phyloP scores from a whole-genome alignment of 257 asterid species.

The Solanum habrochaites region DNA sequence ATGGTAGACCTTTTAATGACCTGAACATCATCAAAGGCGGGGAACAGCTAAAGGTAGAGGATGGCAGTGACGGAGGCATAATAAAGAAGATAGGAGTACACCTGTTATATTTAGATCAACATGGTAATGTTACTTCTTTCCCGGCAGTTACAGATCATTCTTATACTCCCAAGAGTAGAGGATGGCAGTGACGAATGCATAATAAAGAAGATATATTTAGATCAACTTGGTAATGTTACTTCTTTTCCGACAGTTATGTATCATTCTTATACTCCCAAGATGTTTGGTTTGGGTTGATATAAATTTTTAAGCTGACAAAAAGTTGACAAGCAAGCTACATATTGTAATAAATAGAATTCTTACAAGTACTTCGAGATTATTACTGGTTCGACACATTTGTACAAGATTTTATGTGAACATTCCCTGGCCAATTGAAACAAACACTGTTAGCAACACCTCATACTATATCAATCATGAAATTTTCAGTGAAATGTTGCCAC shows the following conservation, averaged over 20 bases:
- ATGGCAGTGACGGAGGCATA: accelerated
- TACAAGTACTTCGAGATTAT: no score
- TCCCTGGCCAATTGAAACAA: no score
- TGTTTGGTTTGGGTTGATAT: no score
- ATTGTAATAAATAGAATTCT: no score
- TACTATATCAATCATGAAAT: not conserved
- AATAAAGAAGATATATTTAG: no score
- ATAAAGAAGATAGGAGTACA: not conserved
- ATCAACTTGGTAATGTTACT: not conserved
- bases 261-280: no score
- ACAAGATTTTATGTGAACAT: no score
- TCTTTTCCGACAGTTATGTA: not conserved
- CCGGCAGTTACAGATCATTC: not conserved
- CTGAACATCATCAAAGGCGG: not conserved
- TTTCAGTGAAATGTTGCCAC: not conserved
- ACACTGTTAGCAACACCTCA: not conserved
- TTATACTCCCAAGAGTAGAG: not conserved
- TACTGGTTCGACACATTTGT: no score
- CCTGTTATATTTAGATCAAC: not conserved
- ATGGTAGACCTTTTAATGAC: not conserved
- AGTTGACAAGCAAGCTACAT: no score
- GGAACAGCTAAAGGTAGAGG: not conserved
- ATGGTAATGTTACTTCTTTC: not conserved
- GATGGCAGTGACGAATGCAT: no score
- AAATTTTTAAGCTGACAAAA: no score